Conservation (phyloP, 352 stramenopile species). For the Pythium periplocum region DNA sequence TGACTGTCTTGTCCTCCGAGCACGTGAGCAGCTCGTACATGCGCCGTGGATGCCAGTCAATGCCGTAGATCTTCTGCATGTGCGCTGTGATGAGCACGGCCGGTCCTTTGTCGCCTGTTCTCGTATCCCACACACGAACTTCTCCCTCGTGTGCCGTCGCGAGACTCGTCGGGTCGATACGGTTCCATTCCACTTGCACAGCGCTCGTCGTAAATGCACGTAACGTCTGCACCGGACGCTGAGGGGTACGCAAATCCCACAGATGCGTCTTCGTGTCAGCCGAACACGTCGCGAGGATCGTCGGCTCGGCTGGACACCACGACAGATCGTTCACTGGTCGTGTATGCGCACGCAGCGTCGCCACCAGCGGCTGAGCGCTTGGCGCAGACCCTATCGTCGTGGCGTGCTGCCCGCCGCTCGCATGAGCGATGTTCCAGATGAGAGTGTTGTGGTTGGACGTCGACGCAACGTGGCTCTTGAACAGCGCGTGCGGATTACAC, state of each 20-base stretch:
- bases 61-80: conserved; percentile 79
- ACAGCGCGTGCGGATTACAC: conserved; percentile 69
- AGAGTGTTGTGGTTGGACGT: conserved; percentile 81
- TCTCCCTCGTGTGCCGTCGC: conserved; percentile 80
- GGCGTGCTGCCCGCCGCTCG: conserved; percentile 10
- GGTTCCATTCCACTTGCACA: conserved; percentile 75
- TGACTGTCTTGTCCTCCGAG: conserved; percentile 82
- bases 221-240: conserved; percentile 64
- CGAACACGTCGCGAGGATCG: conserved; percentile 71
- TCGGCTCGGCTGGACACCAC: conserved; percentile 70
- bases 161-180: conserved; percentile 52
- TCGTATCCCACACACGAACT: conserved; percentile 73
- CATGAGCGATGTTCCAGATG: conserved; percentile 63
- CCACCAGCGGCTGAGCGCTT: conserved; percentile 48
- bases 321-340: conserved; percentile 69
- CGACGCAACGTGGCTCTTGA: conserved; percentile 61
- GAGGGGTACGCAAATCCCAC: conserved; percentile 76
- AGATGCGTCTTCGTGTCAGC: conserved; percentile 75
- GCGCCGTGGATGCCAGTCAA: conserved; percentile 77
- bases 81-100: conserved; percentile 66
- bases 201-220: conserved; percentile 63
- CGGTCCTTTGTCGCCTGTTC: conserved; percentile 42
- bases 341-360: conserved; percentile 70
- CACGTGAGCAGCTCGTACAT: conserved; percentile 81
- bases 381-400: conserved; percentile 13